Base-by-base conservation (phyloP, 2,329 filamentous ascomycete genomes). In the Corinectria fuckeliana region DNA sequence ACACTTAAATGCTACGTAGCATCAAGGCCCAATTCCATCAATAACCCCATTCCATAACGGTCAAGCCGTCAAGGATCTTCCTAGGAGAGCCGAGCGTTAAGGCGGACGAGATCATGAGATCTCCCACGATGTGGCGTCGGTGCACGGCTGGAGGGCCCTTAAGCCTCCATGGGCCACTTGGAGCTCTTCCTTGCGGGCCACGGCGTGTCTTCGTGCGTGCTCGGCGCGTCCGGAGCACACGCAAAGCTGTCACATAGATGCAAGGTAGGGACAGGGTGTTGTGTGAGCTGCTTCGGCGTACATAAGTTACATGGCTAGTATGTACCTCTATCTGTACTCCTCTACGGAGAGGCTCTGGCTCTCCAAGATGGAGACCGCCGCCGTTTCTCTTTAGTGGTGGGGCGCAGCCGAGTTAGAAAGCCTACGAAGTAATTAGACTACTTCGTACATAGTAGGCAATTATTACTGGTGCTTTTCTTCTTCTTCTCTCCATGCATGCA, bases 41-140 rank as follows among this genome's bases (percentile, higher is more conserved):
- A 58, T 58, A 62, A 55, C 50, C 60, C 58, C 60, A 69, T 69
- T 60, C 68, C 57, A 52, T 11, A 63, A 62, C 56, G 47, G 50
- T 61, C 51, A 52, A 39, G 45, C 14, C 20, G 21, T 45, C 49
- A 68, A 58, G 58, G 56, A 42, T 60, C 32, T 61, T 64, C 60
- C 64, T 28, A 62, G 53, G 16, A 59, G 56, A 16, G 23, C 60
- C 41, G 58, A 59, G 60, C 49, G 60, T 54, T 57, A 36, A 54
- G 56, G 61, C 58, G 56, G 56, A 55, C 59, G 56, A 55, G 56
- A 68, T 69, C 56, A 66, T 64, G 64, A 69, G 64, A 70, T 69
- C 68, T 59, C 66, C n/a, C 66, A 67, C 64, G 67, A 70, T 69
- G 67, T 63, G 67, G 65, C 67, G 60, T 52, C 32, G 50, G 54